phyloP scores from a whole-genome alignment of 768 basidiomycete genomes.

The Trametes meyenii region DNA sequence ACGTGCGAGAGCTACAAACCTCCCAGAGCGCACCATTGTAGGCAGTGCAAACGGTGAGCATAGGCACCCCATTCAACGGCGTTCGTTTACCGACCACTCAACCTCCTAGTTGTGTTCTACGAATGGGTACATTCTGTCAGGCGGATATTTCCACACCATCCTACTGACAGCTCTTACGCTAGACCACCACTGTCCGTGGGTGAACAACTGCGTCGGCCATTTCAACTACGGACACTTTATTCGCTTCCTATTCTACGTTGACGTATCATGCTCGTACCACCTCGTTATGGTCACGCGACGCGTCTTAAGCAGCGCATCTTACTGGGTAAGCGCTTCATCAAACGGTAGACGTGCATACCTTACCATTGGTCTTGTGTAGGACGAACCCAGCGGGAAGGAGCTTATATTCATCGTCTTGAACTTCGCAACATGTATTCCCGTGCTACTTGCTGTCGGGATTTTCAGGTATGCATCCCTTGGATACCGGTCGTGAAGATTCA shows the following conservation, averaged over 20 bases:
- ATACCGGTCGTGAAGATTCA: not conserved
- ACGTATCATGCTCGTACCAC: conserved; percentile 88
- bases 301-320: conserved; percentile 52
- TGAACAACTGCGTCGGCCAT: conserved; percentile 93
- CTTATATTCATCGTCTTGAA: conserved; percentile 88
- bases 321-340: conserved; percentile 50
- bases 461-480: conserved; percentile 65
- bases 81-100: not conserved
- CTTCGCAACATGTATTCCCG: conserved; percentile 82
- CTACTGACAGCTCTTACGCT: conserved; percentile 17
- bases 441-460: conserved; percentile 81
- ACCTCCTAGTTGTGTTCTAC: conserved; percentile 68
- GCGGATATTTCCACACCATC: not conserved
- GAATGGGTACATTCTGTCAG: conserved; percentile 68
- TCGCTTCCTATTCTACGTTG: conserved; percentile 91
- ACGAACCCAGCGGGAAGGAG: conserved; percentile 67
- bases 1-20: conserved; percentile 87
- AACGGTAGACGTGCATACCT: not conserved
- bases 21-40: conserved; percentile 91
- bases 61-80: not conserved
- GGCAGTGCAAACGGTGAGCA: conserved; percentile 77
- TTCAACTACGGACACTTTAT: conserved; percentile 88
- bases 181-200: conserved; percentile 95
- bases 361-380: conserved; percentile 44
- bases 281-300: conserved; percentile 77